Base-by-base conservation (phyloP, 305 asterid genomes). In the Fraxinus sp. region DNA sequence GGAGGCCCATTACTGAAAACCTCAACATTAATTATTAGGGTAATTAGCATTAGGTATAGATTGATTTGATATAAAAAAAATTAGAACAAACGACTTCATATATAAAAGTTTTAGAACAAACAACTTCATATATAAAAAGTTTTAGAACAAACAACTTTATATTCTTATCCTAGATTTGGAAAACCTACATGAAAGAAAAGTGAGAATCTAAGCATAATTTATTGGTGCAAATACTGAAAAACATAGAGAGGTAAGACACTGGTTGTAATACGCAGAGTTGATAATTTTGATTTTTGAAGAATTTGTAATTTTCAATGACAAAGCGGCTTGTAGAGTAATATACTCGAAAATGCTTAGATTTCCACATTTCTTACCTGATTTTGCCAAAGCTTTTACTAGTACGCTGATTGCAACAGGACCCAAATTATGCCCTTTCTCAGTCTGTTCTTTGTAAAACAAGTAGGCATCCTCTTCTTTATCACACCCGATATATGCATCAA, bases 341-440 rank as follows among this genome's bases (percentile, higher is more conserved):
- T 72, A 35, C 24, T 16, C 30, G 4, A 32, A 68, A 72, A 72
- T 72, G 77, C 77, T 72, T 14, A 72, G 26, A 72, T 72, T 39
- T 66, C 77, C 62, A 83, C 18, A 81, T 76, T 79, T 80, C 92
- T 87, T 90, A 96, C 99, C 97, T 70, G 88, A 86, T 79, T 85
- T 86, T 46, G 91, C 75, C 91, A 96, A 84, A 55, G 96, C 91
- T 86, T 93, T 96, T 89, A 96, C 97, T 20, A 96, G 97, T 84
- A 90, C 85, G 92, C 99, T 96, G 86, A 94, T 86, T 62, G 97
- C 92, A 84, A 96, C 91, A 41, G 98, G 92, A 83, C 92, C 97
- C 26, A 93, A 85, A 71, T 84, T 83, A 81, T 88, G 90, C 76
- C 94, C 97, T 89, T 90, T 89, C 82, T 79, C 81, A 77, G 86